These are phyloP conservation scores for Populus pruinosa DNA, from an alignment of 345 rosid genomes.

Conservation along the genomic window DNA sequence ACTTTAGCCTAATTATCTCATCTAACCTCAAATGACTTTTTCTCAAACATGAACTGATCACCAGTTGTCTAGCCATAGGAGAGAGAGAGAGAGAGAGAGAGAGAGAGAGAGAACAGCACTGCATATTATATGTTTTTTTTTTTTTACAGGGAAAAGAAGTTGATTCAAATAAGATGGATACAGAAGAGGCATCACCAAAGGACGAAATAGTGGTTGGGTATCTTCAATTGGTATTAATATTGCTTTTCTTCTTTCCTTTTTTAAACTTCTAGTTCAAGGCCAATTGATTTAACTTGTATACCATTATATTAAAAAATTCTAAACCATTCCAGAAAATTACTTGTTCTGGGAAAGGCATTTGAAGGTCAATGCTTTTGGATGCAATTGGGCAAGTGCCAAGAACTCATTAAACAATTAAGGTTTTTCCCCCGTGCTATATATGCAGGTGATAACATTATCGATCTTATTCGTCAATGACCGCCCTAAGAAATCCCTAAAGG, in stretches of 20 bases:
- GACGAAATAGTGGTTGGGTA: rapidly evolving
- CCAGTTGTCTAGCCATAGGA: too few relatives aligned
- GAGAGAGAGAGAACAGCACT: too few relatives aligned
- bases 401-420: not conserved
- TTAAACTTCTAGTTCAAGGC: too few relatives aligned
- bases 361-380: not conserved
- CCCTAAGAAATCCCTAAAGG: too few relatives aligned
- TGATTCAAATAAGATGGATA: not conserved
- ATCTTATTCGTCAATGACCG: too few relatives aligned
- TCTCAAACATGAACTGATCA: too few relatives aligned
- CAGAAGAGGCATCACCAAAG: not conserved
- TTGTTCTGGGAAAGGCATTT: too few relatives aligned
- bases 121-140: too few relatives aligned
- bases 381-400: not conserved
- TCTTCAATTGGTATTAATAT: not conserved
- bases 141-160: not conserved
- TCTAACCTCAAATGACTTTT: too few relatives aligned
- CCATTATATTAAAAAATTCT: not conserved
- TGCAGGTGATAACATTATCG: too few relatives aligned
- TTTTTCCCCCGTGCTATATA: not conserved
- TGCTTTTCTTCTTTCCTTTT: not conserved
- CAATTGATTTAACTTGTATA: not conserved
- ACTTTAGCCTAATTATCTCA: too few relatives aligned
- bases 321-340: not conserved
- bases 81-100: too few relatives aligned